A percentile compares a stretch with the other conserved stretches of the same genome.
phyloP scores from a whole-genome alignment of 306 rosid species.

The Mucuna pruriens region DNA sequence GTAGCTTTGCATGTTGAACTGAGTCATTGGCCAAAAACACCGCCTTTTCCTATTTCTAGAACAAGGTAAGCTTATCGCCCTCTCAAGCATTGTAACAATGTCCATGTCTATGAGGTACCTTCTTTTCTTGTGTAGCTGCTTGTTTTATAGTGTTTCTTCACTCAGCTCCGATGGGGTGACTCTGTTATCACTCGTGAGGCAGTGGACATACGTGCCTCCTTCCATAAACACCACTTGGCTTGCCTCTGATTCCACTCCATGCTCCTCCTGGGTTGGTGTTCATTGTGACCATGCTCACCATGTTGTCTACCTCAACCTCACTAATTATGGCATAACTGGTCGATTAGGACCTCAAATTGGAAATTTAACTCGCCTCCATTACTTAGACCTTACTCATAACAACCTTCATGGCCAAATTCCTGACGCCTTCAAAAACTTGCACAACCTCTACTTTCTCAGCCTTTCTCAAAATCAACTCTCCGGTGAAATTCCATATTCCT shows the following conservation, averaged over 20 bases:
- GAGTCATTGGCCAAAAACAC: too few relatives aligned
- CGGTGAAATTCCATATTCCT: conserved; percentile 55
- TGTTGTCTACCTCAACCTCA: conserved; percentile 60
- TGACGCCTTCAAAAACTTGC: conserved; percentile 39
- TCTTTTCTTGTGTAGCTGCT: conserved; percentile 35
- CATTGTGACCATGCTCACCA: conserved; percentile 51
- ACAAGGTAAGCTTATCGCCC: too few relatives aligned
- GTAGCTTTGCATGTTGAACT: too few relatives aligned
- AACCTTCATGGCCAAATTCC: conserved; percentile 56
- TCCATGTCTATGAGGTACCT: conserved; percentile 5
- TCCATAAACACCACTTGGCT: conserved; percentile 61
- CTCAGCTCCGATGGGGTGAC: conserved; percentile 70
- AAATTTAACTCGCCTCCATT: conserved; percentile 51
- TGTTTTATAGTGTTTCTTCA: conserved; percentile 32
- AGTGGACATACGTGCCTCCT: conserved; percentile 57
- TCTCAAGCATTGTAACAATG: neutral
- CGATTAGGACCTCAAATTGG: conserved; percentile 61
- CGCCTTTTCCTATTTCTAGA: too few relatives aligned
- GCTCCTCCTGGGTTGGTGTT: conserved; percentile 73
- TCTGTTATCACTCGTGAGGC: conserved; percentile 53
- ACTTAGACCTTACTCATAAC: conserved; percentile 54
- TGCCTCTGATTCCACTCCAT: conserved; percentile 66
- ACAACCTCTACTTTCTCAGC: conserved; percentile 31
- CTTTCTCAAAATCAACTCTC: conserved; percentile 46
- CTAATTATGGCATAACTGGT: conserved; percentile 55